phyloP scores from a whole-genome alignment of 1,139 yeast species.

The Arxiozyma slooffiae region DNA sequence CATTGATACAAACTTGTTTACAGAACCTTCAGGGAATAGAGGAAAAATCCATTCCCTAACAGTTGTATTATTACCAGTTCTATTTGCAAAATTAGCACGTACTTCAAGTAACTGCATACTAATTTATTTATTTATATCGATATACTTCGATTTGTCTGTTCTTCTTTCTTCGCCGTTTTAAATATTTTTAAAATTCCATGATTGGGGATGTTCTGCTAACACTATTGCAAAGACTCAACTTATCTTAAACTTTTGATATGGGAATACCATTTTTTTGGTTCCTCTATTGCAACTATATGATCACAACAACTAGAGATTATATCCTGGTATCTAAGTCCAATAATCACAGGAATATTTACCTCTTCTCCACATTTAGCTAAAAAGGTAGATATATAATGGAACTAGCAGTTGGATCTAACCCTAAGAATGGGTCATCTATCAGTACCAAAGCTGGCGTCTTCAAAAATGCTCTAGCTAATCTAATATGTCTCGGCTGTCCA shows the following conservation, averaged over 20 bases:
- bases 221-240: constrained; percentile 39
- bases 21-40: constrained; percentile 62
- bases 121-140: constrained; percentile 66
- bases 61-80: constrained; percentile 32
- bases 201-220: constrained; percentile 94
- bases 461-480: constrained; percentile 67
- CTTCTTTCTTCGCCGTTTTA: constrained; percentile 60
- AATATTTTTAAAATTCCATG: constrained; percentile 68
- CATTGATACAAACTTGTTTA: constrained; percentile 34
- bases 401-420: constrained; percentile 73
- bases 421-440: constrained; percentile 86
- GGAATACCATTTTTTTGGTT: constrained; percentile 42
- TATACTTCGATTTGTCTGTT: constrained; percentile 72
- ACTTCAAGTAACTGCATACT: constrained; percentile 90
- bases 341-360: constrained; percentile 34
- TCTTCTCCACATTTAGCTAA: constrained; percentile 26
- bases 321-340: constrained; percentile 76
- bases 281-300: constrained; percentile 53
- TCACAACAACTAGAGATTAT: constrained; percentile 68
- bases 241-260: constrained; percentile 28
- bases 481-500: constrained; percentile 86
- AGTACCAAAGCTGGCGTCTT: constrained; percentile 55
- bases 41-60: constrained; percentile 57
- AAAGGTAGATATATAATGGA: constrained; percentile 46
- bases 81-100: constrained; percentile 68